Percentiles rank a stretch among this genome's conserved stretches.
These are phyloP conservation scores for Candida anglica DNA, from an alignment of 805 yeast species.

Conservation along the genomic window DNA sequence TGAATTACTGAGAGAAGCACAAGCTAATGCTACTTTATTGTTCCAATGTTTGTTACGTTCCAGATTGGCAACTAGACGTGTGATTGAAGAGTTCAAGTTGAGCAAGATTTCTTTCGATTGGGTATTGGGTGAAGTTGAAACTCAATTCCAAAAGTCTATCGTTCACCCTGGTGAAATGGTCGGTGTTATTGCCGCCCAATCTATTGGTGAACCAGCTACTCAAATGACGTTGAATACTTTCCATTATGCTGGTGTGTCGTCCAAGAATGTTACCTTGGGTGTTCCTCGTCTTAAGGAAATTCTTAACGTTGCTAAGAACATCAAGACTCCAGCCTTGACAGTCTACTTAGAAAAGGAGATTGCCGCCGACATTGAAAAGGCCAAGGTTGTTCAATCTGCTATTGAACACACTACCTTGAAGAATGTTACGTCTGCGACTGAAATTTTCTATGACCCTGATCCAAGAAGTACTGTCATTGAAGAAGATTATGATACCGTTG, in stretches of 20 bases:
- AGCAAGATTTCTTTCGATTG: slow-evolving; percentile 87
- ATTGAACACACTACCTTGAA: slow-evolving; percentile 94
- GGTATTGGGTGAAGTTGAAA: slow-evolving; percentile 92
- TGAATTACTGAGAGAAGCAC: slow-evolving; percentile 74
- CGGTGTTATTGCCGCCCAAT: slow-evolving; percentile 95
- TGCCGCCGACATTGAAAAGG: slow-evolving; percentile 86
- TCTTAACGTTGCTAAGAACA: slow-evolving; percentile 95
- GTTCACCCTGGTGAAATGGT: slow-evolving; percentile 99
- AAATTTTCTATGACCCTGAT: slow-evolving; percentile 96
- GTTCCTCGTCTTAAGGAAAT: slow-evolving; percentile 98
- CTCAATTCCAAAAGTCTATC: slow-evolving; percentile 86
- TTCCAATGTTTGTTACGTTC: slow-evolving; percentile 93
- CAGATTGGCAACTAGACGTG: slow-evolving; percentile 84
- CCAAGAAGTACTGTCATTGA: slow-evolving; percentile 95
- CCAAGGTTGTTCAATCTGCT: slow-evolving; percentile 93
- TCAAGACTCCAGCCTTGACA: slow-evolving; percentile 98
- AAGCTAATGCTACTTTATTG: slow-evolving; percentile 82
- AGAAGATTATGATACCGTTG: slow-evolving; percentile 96
- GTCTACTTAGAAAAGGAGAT: slow-evolving; percentile 82
- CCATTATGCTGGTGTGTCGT: slow-evolving; percentile 98
- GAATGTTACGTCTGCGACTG: slow-evolving; percentile 96
- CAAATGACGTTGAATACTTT: slow-evolving; percentile 97
- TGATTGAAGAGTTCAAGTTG: slow-evolving; percentile 84
- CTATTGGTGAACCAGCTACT: slow-evolving; percentile 97
- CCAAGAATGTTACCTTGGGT: slow-evolving; percentile 94